Percentiles rank a stretch among this genome's conserved stretches.
Evolutionary conservation across 805 yeast species (phyloP).

Genomic region (Suhomyces kilbournensis): DNA sequence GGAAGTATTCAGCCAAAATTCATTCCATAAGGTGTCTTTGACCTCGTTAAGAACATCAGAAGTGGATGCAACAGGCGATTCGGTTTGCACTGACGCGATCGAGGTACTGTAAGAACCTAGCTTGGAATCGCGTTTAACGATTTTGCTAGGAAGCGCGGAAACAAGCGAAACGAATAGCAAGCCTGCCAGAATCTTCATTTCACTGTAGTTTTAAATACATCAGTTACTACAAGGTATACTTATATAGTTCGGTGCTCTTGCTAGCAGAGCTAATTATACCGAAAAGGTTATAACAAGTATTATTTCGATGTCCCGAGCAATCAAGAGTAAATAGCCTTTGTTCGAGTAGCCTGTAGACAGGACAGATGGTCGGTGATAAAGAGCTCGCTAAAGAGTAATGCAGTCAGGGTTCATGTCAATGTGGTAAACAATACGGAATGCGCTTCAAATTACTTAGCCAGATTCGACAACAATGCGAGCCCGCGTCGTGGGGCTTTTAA

Average conservation of each 20-base stretch:
- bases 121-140: neutral
- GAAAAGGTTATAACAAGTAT: neutral
- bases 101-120: neutral
- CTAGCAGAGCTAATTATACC: neutral
- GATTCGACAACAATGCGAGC: neutral
- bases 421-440: neutral
- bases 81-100: conserved; percentile 1
- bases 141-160: neutral
- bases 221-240: neutral
- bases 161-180: neutral
- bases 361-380: neutral
- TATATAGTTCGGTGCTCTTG: neutral
- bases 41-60: neutral
- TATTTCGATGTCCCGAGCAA: neutral
- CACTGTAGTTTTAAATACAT: neutral
- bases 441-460: neutral
- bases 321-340: neutral
- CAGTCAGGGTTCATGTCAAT: neutral
- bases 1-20: conserved; percentile 10
- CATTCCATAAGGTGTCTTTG: conserved; percentile 8
- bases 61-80: neutral
- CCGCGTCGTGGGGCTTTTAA: neutral
- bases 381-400: neutral
- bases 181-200: neutral
- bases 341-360: neutral